Percentiles rank a stretch among this genome's conserved stretches.
Evolutionary conservation across 306 rosid species (phyloP).

Genomic region (Cucurbita pepo): DNA sequence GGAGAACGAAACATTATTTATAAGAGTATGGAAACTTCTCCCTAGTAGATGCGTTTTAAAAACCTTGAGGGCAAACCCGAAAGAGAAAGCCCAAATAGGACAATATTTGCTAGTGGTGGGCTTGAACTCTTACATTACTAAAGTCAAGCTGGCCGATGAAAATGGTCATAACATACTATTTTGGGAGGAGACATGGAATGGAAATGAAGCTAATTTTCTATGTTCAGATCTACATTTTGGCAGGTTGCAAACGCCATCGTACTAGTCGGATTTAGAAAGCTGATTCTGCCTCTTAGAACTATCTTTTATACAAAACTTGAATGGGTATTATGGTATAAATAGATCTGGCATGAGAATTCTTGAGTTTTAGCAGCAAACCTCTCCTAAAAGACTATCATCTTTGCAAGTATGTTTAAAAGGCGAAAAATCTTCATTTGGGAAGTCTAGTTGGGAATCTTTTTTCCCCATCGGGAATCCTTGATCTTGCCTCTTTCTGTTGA

Average conservation of each 20-base stretch:
- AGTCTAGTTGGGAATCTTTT: not conserved
- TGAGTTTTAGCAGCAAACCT: not conserved
- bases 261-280: not conserved
- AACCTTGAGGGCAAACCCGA: no score
- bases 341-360: not conserved
- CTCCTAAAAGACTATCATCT: not conserved
- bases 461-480: not conserved
- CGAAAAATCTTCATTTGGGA: not conserved
- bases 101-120: no score
- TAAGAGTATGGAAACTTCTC: no score
- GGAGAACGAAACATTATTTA: no score
- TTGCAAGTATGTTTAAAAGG: not conserved
- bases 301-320: not conserved
- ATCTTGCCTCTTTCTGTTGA: not conserved
- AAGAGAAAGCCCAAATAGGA: no score
- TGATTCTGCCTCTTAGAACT: not conserved
- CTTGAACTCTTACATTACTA: not conserved
- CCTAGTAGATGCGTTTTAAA: no score
- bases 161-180: not conserved
- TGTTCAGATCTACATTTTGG: not conserved
- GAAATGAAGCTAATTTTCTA: not conserved
- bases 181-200: not conserved
- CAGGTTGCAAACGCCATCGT: not conserved
- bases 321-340: not conserved
- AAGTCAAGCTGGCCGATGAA: not conserved